phyloP scores from a whole-genome alignment of 2,329 filamentous ascomycete species.

The Calonectria crousiana region DNA sequence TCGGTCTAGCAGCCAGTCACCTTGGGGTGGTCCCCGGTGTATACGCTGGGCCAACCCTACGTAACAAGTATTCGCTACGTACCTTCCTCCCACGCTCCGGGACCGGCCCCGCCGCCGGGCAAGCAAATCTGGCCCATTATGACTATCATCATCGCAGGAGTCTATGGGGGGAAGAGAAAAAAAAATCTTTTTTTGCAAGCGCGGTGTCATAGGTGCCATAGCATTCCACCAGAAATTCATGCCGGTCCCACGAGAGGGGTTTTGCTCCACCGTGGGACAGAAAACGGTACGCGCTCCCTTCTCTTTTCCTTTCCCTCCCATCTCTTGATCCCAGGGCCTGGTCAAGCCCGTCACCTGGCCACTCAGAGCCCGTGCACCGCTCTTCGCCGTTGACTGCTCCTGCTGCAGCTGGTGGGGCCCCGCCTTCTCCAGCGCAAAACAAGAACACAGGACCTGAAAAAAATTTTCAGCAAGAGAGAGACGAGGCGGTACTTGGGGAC shows the following conservation, averaged over 20 bases:
- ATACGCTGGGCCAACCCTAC: not conserved
- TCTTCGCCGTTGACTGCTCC: not conserved
- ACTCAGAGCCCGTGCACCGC: slow-evolving; percentile 11
- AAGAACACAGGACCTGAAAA: slow-evolving; percentile 26
- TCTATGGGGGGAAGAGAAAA: not conserved
- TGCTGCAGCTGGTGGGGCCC: not conserved
- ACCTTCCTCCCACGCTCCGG: slow-evolving; percentile 1
- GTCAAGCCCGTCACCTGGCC: slow-evolving; percentile 7
- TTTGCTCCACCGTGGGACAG: slow-evolving; percentile 4
- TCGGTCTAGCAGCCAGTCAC: slow-evolving; percentile 12
- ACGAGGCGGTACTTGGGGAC: not conserved
- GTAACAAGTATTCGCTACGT: not conserved
- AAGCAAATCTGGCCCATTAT: not conserved
- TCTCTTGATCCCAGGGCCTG: not conserved
- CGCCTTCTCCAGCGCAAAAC: slow-evolving; percentile 1
- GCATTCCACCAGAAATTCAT: slow-evolving; percentile 8
- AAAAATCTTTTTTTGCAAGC: slow-evolving; percentile 3
- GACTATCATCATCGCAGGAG: not conserved
- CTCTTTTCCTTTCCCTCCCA: not conserved
- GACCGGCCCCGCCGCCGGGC: slow-evolving; percentile 18
- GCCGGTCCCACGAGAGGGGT: slow-evolving; percentile 18
- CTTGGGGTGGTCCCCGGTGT: not conserved
- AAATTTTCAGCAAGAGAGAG: slow-evolving; percentile 16
- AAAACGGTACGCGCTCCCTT: slow-evolving; percentile 19
- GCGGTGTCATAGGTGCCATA: slow-evolving; percentile 11